Conservation (phyloP, 2,329 filamentous ascomycete genomes). For the Sporothrix mexicana region DNA sequence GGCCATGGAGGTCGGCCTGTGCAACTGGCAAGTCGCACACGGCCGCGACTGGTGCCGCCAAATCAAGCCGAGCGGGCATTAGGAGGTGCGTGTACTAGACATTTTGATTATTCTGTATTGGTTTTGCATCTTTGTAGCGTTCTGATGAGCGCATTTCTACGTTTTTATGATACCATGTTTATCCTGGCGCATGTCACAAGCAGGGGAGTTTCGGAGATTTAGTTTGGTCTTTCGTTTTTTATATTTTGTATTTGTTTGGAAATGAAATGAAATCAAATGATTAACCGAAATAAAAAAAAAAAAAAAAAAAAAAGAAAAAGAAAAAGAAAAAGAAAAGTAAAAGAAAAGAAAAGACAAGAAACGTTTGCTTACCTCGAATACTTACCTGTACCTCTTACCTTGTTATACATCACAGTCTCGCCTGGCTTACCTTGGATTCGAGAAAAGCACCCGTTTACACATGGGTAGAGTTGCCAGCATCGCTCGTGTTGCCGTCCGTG, state of each 20-base stretch:
- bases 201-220: neutral
- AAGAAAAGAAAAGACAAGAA: too few relatives aligned
- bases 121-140: too few relatives aligned
- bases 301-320: too few relatives aligned
- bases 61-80: conserved; percentile 51
- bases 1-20: conserved; percentile 78
- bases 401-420: too few relatives aligned
- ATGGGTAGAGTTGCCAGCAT: neutral
- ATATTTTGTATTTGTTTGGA: conserved; percentile 12
- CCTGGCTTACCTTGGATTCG: neutral
- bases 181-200: conserved; percentile 1
- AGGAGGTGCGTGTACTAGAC: too few relatives aligned
- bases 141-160: neutral
- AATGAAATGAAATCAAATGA: neutral
- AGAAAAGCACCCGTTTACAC: neutral
- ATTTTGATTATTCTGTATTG: too few relatives aligned
- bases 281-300: neutral
- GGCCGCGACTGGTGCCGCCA: conserved; percentile 76
- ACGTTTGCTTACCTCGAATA: too few relatives aligned
- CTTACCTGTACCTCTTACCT: too few relatives aligned
- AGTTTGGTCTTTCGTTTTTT: neutral
- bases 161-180: conserved; percentile 1
- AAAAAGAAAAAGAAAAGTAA: too few relatives aligned
- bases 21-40: conserved; percentile 80
- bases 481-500: neutral